Percentiles rank a stretch among this genome's conserved stretches.
Evolutionary conservation across 352 stramenopile genomes (phyloP).

Genomic region (Peronospora farinosa): DNA sequence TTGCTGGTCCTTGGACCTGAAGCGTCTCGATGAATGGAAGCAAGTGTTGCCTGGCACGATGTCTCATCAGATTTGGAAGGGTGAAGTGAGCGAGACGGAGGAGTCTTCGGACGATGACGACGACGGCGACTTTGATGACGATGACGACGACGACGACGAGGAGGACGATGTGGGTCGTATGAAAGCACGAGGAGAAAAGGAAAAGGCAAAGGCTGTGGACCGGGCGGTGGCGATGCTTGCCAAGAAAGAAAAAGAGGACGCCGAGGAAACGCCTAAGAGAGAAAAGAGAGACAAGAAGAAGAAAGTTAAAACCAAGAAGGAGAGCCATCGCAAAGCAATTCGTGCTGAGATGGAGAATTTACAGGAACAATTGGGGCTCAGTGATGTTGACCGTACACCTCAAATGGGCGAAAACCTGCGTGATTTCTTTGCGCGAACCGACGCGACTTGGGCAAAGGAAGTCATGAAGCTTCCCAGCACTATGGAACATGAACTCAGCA

Average conservation of each 20-base stretch:
- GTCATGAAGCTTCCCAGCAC: constrained; percentile 58
- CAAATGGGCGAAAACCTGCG: constrained; percentile 80
- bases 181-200: constrained; percentile 16
- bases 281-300: constrained; percentile 59
- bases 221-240: constrained; percentile 56
- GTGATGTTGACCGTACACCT: constrained; percentile 61
- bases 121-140: constrained; percentile 59
- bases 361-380: constrained; percentile 67
- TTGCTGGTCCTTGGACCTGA: constrained; percentile 91
- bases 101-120: constrained; percentile 79
- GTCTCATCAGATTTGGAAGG: constrained; percentile 90
- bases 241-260: constrained; percentile 32
- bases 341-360: constrained; percentile 81
- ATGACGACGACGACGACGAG: constrained; percentile 41
- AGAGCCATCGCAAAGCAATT: constrained; percentile 58
- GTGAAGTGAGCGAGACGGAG: constrained; percentile 78
- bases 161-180: constrained; percentile 15
- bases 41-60: constrained; percentile 89
- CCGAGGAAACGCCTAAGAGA: constrained; percentile 21
- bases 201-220: constrained; percentile 44
- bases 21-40: constrained; percentile 91
- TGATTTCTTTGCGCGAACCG: constrained; percentile 84
- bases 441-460: constrained; percentile 57
- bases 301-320: constrained; percentile 55
- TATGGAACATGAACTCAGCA: constrained; percentile 57